Evolutionary conservation across 768 basidiomycete genomes (phyloP).

Genomic region (Lentinula sp.): DNA sequence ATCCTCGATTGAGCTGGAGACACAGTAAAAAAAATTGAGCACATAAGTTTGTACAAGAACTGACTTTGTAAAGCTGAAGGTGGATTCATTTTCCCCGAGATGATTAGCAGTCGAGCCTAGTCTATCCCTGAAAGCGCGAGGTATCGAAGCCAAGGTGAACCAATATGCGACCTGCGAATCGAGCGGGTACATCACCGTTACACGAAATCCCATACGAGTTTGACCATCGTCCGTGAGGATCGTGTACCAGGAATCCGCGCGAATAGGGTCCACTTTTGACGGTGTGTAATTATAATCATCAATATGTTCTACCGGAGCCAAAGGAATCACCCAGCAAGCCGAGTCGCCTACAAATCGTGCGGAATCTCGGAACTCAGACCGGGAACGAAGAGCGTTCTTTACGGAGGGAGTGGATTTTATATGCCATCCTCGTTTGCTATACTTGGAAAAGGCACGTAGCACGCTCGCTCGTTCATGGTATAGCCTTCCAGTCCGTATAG

Average conservation of each 20-base stretch:
- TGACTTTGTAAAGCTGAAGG: neutral
- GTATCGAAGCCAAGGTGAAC: neutral
- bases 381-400: neutral
- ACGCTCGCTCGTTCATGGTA: slow-evolving; percentile 10
- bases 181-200: neutral
- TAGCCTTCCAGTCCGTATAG: neutral
- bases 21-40: neutral
- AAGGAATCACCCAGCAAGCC: slow-evolving; percentile 22
- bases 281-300: neutral
- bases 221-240: neutral
- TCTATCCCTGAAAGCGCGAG: neutral
- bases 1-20: neutral
- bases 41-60: neutral
- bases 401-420: slow-evolving; percentile 10
- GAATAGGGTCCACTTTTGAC: neutral
- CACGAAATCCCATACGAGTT: neutral
- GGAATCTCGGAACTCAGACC: slow-evolving; percentile 13
- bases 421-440: slow-evolving; percentile 30
- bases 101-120: neutral
- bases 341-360: slow-evolving; percentile 26
- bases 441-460: slow-evolving; percentile 22
- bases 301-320: slow-evolving; percentile 11
- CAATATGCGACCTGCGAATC: neutral
- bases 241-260: slow-evolving; percentile 5
- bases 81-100: neutral